Evolutionary conservation across 306 rosid species (phyloP).

Genomic region (Vigna radiata): DNA sequence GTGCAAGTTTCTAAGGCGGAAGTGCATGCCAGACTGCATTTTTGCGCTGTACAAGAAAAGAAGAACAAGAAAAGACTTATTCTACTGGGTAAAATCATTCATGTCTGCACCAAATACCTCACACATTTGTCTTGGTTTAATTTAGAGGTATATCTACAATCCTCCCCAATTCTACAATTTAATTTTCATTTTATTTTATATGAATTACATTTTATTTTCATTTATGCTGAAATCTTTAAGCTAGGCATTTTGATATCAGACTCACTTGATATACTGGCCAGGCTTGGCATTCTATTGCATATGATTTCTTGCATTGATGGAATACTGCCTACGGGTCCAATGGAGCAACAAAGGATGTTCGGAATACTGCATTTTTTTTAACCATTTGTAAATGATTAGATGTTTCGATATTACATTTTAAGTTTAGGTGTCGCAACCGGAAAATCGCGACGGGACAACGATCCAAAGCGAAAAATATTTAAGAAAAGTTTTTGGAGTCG

Average conservation of each 20-base stretch:
- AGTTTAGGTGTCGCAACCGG: too few species aligned
- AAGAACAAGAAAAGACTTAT: too few species aligned
- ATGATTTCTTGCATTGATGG: slow-evolving; percentile 47
- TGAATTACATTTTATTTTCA: neutral
- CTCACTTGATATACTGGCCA: slow-evolving; percentile 6
- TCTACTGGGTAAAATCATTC: too few species aligned
- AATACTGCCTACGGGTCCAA: slow-evolving; percentile 76
- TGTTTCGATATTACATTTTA: too few species aligned
- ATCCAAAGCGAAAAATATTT: too few species aligned
- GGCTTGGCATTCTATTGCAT: slow-evolving; percentile 37
- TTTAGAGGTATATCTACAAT: too few species aligned
- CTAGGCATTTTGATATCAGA: slow-evolving; percentile 7
- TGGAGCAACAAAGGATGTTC: slow-evolving; percentile 53
- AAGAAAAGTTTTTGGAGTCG: too few species aligned
- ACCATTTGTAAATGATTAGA: too few species aligned
- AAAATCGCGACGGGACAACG: too few species aligned
- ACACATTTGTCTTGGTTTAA: neutral
- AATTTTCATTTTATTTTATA: neutral
- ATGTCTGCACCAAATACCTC: neutral
- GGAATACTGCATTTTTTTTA: too few species aligned
- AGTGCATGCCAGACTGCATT: slow-evolving; percentile 80
- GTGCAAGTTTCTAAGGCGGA: slow-evolving; percentile 84
- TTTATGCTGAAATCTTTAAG: slow-evolving; percentile 10
- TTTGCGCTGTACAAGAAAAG: slow-evolving; percentile 51
- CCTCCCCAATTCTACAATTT: neutral